Percentiles rank a stretch among this genome's conserved stretches.
phyloP scores from a whole-genome alignment of 768 basidiomycete genomes.

The Lanmaoa pseudosensibilis region DNA sequence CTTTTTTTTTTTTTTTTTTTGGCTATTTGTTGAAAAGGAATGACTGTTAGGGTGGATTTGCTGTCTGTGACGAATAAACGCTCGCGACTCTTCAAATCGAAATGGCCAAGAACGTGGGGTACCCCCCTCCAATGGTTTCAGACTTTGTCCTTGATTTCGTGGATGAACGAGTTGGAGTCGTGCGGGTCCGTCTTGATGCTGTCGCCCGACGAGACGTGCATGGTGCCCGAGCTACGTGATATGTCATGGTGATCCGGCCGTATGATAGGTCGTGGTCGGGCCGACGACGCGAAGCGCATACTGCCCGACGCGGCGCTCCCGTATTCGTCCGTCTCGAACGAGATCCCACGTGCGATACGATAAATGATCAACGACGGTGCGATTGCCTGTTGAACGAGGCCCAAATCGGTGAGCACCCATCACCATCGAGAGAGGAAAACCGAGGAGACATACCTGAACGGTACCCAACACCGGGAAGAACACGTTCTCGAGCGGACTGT shows the following conservation, averaged over 20 bases:
- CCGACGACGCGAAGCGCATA: slow-evolving; percentile 12
- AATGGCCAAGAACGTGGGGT: no score
- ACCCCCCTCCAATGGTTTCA: no score
- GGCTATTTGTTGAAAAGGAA: not conserved
- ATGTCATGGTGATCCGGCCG: not conserved
- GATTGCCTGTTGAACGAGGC: no score
- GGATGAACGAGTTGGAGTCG: slow-evolving; percentile 12
- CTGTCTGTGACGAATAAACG: not conserved
- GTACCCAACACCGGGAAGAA: slow-evolving; percentile 25
- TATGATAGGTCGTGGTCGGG: not conserved
- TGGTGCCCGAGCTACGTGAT: slow-evolving; percentile 11
- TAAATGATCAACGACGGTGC: slow-evolving; percentile 22
- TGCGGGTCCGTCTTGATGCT: not conserved
- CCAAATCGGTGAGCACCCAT: no score
- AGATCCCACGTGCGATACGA: slow-evolving; percentile 21
- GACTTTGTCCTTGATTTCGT: slow-evolving; percentile 15
- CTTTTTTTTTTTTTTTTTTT: not conserved
- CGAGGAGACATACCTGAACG: slow-evolving; percentile 23
- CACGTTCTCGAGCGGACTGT: slow-evolving; percentile 25
- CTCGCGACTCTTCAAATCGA: not conserved
- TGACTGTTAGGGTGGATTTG: not conserved
- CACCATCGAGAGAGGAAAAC: no score
- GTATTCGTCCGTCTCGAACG: slow-evolving; percentile 18
- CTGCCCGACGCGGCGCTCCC: not conserved
- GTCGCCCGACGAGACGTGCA: not conserved